phyloP scores from a whole-genome alignment of 2,329 filamentous ascomycete species.

The Rutstroemia sp. region DNA sequence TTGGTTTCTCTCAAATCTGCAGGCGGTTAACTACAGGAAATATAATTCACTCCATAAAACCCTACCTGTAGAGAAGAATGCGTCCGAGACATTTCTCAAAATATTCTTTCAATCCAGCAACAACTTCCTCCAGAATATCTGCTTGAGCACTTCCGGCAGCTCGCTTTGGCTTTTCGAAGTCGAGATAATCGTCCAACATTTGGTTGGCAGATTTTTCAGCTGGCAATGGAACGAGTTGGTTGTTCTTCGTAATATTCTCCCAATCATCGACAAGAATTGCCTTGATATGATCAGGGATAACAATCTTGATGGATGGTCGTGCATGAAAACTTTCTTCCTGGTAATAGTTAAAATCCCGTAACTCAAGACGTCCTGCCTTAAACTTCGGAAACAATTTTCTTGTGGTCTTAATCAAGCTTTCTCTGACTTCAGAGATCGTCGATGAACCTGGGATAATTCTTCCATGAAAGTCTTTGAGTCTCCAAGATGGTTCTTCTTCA shows the following conservation, averaged over 20 bases:
- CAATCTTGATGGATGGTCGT: conserved; percentile 77
- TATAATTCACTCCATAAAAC: background rate
- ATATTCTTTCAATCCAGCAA: conserved; percentile 82
- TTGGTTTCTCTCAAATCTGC: conserved; percentile 81
- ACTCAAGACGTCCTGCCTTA: background rate
- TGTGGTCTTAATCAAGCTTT: background rate
- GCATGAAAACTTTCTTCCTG: conserved; percentile 85
- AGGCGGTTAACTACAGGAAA: background rate
- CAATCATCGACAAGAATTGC: conserved; percentile 93
- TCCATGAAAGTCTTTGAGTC: background rate
- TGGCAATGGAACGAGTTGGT: conserved; percentile 80
- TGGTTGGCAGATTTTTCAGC: conserved; percentile 65
- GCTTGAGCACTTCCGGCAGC: conserved; percentile 60
- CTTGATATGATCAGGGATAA: conserved; percentile 84
- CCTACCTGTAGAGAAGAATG: conserved; percentile 74
- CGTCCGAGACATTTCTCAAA: conserved; percentile 87
- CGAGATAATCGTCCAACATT: conserved; percentile 76
- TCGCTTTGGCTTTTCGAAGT: conserved; percentile 60
- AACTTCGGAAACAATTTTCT: conserved; percentile 2
- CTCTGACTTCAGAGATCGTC: conserved; percentile 4
- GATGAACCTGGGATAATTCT: background rate
- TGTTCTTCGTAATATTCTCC: conserved; percentile 97
- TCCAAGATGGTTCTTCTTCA: background rate
- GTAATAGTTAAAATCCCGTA: conserved; percentile 7
- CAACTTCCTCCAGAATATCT: conserved; percentile 84